Evolutionary conservation across 176 grass and related monocot genomes (phyloP), one percentile per base, ranked within the genome.

Genomic region (Paspalum vaginatum): DNA sequence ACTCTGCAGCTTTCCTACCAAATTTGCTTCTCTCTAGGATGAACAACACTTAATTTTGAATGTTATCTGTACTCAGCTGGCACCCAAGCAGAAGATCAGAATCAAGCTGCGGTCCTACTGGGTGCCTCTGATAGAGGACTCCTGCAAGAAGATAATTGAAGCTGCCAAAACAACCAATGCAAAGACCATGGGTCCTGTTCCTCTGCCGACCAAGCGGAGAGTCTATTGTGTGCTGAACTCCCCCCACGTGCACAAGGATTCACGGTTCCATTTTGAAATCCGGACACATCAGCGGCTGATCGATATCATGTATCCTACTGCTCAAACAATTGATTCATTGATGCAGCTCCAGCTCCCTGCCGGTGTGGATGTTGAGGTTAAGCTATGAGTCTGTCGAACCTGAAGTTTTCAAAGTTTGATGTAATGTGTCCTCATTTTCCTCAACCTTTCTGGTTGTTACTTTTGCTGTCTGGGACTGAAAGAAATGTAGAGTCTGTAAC

Each of bases 21-120:
- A 81, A 65, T 42, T 58, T 77, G 40, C 6, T 85, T 60, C 3
- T 22, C 14, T 76, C 11, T 64, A 81, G 26, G 14, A 72, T 65
- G 85, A 78, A 85, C 40, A 75, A 44, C 49, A 45, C 18, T 65
- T 70, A 21, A 21, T 37, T 37, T 4, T 73, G 61, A 65, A 52
- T 68, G 44, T 73, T 67, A 51, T 70, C 0, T 91, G 68, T 46
- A 64, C 77, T 58, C 84, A 95, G 90, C 72, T 89, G 65, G 86
- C 92, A 66, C 87, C 90, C 14, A 99, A 95, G 72, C 85, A 93
- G 87, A 90, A 93, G 80, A 95, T 96, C 75, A 90, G 97, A 80
- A 99, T 99, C 78, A 99, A 99, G 74, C 82, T 96, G 79, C 87
- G 91, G 79, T 99, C 97, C n/a, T 99, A 95, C 73, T 99, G 90